phyloP scores from a whole-genome alignment of 305 asterid genomes.

The Solanum hybrid region DNA sequence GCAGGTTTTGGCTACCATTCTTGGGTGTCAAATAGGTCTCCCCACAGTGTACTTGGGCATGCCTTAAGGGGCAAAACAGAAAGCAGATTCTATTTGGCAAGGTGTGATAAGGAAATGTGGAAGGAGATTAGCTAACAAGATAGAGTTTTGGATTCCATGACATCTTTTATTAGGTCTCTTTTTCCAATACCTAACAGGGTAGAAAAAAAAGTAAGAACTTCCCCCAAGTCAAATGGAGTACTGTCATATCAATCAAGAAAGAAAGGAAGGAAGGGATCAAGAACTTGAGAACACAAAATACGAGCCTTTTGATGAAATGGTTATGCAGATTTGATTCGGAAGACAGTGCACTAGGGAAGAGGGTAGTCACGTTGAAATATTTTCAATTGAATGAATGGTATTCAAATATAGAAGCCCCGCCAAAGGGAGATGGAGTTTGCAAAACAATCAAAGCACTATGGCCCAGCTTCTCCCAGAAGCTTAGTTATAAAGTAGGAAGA shows the following conservation, averaged over 20 bases:
- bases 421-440: not conserved
- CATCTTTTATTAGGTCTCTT: not conserved
- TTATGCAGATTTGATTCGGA: not conserved
- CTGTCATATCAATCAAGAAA: not conserved
- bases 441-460: not conserved
- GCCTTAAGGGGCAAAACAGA: not conserved
- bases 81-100: not conserved
- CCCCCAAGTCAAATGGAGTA: not conserved
- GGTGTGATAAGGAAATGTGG: not conserved
- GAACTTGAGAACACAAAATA: not conserved
- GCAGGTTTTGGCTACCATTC: not conserved
- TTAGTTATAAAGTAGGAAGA: not conserved
- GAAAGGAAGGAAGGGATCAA: not conserved
- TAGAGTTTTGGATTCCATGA: not conserved
- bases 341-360: not conserved
- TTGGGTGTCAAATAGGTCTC: not conserved
- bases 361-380: not conserved
- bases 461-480: not conserved
- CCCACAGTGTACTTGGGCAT: not conserved
- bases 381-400: not conserved
- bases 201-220: not conserved
- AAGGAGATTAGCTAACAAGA: not conserved
- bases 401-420: not conserved
- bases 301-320: not conserved
- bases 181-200: not conserved